Conservation (phyloP, 352 stramenopile genomes). For the Pythium aristosporum region DNA sequence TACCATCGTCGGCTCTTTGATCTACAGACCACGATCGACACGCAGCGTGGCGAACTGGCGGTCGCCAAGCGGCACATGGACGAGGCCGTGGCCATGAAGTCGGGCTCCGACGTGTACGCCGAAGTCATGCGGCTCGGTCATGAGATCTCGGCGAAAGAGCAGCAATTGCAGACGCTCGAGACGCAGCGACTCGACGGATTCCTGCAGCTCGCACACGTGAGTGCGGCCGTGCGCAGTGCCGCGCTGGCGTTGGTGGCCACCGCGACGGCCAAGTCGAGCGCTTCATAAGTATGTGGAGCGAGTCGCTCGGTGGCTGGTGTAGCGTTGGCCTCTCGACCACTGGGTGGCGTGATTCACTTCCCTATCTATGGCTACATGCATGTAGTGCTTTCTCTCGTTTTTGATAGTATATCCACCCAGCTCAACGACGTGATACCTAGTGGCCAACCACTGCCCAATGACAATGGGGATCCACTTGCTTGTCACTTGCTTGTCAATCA, state of each 20-base stretch:
- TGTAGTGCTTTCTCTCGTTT: no score
- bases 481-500: background rate
- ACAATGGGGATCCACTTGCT: no score
- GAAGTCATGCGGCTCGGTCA: conserved; percentile 54
- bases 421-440: no score
- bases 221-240: conserved; percentile 42
- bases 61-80: conserved; percentile 52
- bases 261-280: background rate
- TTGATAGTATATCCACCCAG: no score
- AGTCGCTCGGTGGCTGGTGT: background rate
- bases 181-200: conserved; percentile 48
- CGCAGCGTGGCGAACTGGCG: conserved; percentile 33
- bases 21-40: conserved; percentile 41
- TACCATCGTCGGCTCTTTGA: conserved; percentile 52
- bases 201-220: conserved; percentile 49
- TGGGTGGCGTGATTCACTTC: background rate
- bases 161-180: conserved; percentile 43
- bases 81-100: conserved; percentile 57
- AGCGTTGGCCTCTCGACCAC: background rate
- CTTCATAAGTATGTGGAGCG: background rate
- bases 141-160: conserved; percentile 42
- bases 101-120: conserved; percentile 35
- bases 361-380: no score
- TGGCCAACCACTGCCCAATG: no score
- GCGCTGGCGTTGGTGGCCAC: conserved; percentile 33